phyloP scores from a whole-genome alignment of 2,329 filamentous ascomycete species.

The Phialemoniopsis sp. region DNA sequence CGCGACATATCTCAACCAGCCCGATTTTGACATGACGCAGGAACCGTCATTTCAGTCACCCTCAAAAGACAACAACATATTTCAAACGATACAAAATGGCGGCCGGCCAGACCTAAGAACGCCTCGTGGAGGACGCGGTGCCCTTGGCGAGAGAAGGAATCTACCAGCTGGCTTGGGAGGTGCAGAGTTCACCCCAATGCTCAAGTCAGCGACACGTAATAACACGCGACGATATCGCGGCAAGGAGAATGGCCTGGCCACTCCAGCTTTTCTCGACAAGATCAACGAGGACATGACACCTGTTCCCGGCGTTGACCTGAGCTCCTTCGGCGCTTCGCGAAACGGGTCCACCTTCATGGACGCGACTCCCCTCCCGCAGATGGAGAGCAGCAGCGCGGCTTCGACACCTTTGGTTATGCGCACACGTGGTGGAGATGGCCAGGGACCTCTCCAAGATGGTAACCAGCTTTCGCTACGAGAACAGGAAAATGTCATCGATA shows the following conservation, averaged over 20 bases:
- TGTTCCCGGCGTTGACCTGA: conserved; percentile 69
- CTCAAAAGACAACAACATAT: conserved; percentile 69
- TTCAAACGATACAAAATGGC: conserved; percentile 70
- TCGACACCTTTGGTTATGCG: conserved; percentile 77
- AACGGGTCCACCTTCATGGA: conserved; percentile 60
- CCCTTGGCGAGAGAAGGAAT: conserved; percentile 69
- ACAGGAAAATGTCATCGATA: conserved; percentile 92
- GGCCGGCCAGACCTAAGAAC: conserved; percentile 62
- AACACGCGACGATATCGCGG: conserved; percentile 60
- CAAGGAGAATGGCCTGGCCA: conserved; percentile 57
- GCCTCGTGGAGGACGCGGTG: conserved; percentile 64
- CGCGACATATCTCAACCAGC: conserved; percentile 70
- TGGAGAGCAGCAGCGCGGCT: conserved; percentile 73
- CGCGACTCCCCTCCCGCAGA: conserved; percentile 70
- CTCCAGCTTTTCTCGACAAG: conserved; percentile 66
- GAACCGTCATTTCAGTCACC: conserved; percentile 85
- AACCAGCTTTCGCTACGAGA: conserved; percentile 90
- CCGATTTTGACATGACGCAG: conserved; percentile 79
- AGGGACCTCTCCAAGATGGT: conserved; percentile 73
- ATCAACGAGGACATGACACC: conserved; percentile 71
- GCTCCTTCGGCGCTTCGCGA: conserved; percentile 62
- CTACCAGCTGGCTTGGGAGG: conserved; percentile 60
- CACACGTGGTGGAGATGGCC: conserved; percentile 53
- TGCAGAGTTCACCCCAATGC: conserved; percentile 88
- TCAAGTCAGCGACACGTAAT: conserved; percentile 75